Conservation (phyloP, 2,329 filamentous ascomycete genomes). For the Ascocoryne sarcoides region DNA sequence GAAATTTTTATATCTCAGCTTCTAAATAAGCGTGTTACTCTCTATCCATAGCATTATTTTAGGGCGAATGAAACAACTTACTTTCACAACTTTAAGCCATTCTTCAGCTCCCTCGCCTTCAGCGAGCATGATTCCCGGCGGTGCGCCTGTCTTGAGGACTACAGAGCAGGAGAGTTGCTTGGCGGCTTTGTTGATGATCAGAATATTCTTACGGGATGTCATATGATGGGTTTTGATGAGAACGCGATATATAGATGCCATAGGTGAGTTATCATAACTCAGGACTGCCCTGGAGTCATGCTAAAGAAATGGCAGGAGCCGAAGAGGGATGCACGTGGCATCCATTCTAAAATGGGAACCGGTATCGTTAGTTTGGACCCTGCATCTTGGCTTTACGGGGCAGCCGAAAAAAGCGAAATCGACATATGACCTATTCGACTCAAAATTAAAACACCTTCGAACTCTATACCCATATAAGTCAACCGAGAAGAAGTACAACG, state of each 20-base stretch:
- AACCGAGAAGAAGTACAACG: too few relatives aligned
- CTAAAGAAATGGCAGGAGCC: too few relatives aligned
- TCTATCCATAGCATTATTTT: background rate
- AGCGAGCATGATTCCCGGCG: conserved; percentile 72
- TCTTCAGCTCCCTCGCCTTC: conserved; percentile 32
- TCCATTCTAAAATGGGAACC: too few relatives aligned
- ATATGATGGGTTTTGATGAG: conserved; percentile 75
- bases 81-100: conserved; percentile 23
- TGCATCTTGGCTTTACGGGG: too few relatives aligned
- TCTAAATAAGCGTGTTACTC: conserved; percentile 8
- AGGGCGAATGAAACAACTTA: conserved; percentile 5
- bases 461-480: too few relatives aligned
- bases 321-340: too few relatives aligned
- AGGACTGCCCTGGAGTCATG: too few relatives aligned
- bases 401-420: too few relatives aligned
- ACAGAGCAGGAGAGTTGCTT: conserved; percentile 51
- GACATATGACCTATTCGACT: too few relatives aligned
- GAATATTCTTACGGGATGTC: conserved; percentile 67
- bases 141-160: conserved; percentile 57
- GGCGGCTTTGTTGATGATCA: conserved; percentile 53
- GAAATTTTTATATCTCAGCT: conserved; percentile 26
- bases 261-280: too few relatives aligned
- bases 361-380: too few relatives aligned
- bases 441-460: too few relatives aligned
- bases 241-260: conserved; percentile 30